phyloP scores from a whole-genome alignment of 176 grass and related monocot genomes.

The Cenchrus fungigraminus region DNA sequence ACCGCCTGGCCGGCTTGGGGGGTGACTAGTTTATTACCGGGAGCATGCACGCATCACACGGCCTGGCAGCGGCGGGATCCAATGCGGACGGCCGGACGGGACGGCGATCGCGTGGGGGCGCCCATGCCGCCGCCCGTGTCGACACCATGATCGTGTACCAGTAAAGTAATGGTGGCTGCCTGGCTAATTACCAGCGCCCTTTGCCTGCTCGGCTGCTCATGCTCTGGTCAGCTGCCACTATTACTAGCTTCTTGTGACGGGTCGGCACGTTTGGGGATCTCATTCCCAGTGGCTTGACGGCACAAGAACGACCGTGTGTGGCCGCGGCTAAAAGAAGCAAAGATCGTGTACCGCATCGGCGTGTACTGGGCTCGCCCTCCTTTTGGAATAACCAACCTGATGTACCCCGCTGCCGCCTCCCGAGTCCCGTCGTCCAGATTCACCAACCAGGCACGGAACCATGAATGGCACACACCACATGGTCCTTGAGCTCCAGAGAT shows the following conservation, averaged over 20 bases:
- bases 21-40: background rate
- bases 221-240: background rate
- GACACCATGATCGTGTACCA: background rate
- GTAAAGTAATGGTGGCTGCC: background rate
- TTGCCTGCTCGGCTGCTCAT: background rate
- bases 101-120: background rate
- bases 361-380: background rate
- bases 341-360: background rate
- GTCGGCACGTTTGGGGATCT: background rate
- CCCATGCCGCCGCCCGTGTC: background rate
- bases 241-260: background rate
- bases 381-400: background rate
- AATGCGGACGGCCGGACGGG: slow-evolving; percentile 3
- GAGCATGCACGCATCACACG: background rate
- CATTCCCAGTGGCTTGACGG: too few species aligned
- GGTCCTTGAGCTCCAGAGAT: slow-evolving; percentile 14
- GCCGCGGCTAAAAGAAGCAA: background rate
- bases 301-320: too few species aligned
- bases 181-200: background rate
- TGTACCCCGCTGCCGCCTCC: background rate
- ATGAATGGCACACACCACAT: slow-evolving; percentile 16
- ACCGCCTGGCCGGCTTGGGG: background rate
- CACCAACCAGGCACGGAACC: slow-evolving; percentile 22
- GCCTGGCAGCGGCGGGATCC: slow-evolving; percentile 25
- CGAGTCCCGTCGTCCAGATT: background rate